Conservation (phyloP, 495 filamentous ascomycete genomes). For the Extremus antarcticus region DNA sequence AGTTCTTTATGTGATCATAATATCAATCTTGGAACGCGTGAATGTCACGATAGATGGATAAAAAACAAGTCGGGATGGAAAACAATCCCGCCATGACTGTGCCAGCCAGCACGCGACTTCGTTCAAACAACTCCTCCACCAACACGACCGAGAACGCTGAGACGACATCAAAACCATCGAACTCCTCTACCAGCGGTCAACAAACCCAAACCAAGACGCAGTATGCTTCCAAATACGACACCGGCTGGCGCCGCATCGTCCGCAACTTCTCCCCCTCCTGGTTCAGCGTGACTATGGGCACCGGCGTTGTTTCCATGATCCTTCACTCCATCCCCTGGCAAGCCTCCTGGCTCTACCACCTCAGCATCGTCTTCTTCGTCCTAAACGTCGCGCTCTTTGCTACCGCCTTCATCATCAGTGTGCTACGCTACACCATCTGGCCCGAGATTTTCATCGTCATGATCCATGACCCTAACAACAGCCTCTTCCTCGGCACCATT, state of each 20-base stretch:
- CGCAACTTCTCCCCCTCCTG: conserved; percentile 30
- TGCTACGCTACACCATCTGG: conserved; percentile 48
- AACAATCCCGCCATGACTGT: conserved; percentile 21
- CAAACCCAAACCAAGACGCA: not conserved
- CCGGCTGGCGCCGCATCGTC: conserved; percentile 27
- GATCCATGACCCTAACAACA: conserved; percentile 47
- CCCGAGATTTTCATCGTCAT: conserved; percentile 49
- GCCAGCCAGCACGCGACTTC: conserved; percentile 6
- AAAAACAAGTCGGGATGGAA: conserved; percentile 1
- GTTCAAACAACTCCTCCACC: not conserved
- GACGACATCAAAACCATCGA: not conserved
- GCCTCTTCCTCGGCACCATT: conserved; percentile 51
- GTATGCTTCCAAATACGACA: conserved; percentile 19
- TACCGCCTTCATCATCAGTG: conserved; percentile 34
- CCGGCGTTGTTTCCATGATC: conserved; percentile 27
- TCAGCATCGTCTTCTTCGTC: conserved; percentile 27
- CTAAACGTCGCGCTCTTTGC: conserved; percentile 36
- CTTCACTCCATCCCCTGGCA: conserved; percentile 27
- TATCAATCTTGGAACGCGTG: no score
- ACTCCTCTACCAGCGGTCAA: no score
- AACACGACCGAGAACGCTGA: not conserved
- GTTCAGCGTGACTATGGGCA: conserved; percentile 33
- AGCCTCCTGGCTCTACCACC: conserved; percentile 25
- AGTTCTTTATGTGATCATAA: no score
- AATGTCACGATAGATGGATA: no score